Evolutionary conservation across 1,284 basidiomycete genomes (phyloP).

Genomic region (Ustilago nuda): DNA sequence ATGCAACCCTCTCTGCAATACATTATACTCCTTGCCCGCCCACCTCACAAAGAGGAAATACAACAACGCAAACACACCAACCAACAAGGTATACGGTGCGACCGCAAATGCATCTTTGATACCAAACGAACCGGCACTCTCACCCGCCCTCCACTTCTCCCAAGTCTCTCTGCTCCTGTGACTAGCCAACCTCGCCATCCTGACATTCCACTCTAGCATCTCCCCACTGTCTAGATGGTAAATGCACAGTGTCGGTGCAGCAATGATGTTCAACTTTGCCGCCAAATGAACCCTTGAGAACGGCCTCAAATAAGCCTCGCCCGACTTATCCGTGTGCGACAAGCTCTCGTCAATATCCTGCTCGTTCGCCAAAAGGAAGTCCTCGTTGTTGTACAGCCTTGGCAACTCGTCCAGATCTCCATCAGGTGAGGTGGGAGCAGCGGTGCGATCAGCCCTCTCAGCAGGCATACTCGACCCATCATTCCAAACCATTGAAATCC

Average conservation of each 20-base stretch:
- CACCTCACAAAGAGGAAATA: conserved; percentile 45
- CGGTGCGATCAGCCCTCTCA: conserved; percentile 36
- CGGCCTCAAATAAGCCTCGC: conserved; percentile 68
- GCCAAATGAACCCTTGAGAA: conserved; percentile 70
- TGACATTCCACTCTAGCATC: conserved; percentile 66
- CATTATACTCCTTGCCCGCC: conserved; percentile 48
- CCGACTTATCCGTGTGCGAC: conserved; percentile 56
- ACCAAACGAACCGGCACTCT: conserved; percentile 52
- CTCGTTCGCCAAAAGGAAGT: conserved; percentile 70
- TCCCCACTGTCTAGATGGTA: conserved; percentile 64
- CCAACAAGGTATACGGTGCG: conserved; percentile 47
- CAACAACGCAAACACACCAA: conserved; percentile 30
- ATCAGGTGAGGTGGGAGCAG: conserved; percentile 14
- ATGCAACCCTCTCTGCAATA: conserved; percentile 27
- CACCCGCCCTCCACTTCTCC: conserved; percentile 64
- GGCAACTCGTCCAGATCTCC: conserved; percentile 44
- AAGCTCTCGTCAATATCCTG: conserved; percentile 68
- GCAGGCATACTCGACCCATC: conserved; percentile 67
- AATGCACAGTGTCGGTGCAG: conserved; percentile 67
- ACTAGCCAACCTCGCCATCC: conserved; percentile 44
- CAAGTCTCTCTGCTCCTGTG: conserved; percentile 52
- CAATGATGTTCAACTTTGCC: conserved; percentile 68
- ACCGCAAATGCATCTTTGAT: conserved; percentile 45
- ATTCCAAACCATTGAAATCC: conserved; percentile 70
- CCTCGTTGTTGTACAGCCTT: conserved; percentile 61